Conservation (phyloP, 2,329 filamentous ascomycete species). For the Colletotrichum coccodes region DNA sequence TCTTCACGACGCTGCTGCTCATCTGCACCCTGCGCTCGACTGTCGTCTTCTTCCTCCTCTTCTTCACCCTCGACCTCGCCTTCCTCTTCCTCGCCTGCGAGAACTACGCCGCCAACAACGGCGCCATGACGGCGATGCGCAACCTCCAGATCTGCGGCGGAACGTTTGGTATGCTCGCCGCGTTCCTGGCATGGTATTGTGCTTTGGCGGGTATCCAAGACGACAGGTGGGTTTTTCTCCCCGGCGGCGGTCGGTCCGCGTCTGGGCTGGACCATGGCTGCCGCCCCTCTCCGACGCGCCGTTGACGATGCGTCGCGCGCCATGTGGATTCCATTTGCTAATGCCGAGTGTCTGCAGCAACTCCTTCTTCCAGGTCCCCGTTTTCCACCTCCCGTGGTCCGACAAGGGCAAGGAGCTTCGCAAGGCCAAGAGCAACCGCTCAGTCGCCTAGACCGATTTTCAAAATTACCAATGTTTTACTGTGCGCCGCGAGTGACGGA, state of each 20-base stretch:
- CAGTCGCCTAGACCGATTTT: neutral
- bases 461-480: too few species aligned
- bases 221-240: slow-evolving; percentile 59
- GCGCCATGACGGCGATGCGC: slow-evolving; percentile 53
- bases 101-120: slow-evolving; percentile 67
- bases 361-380: slow-evolving; percentile 90
- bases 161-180: slow-evolving; percentile 81
- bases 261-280: neutral
- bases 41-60: slow-evolving; percentile 80
- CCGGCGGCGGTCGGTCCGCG: neutral
- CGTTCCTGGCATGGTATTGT: slow-evolving; percentile 89
- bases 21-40: slow-evolving; percentile 81
- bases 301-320: neutral
- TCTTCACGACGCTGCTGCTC: slow-evolving; percentile 81
- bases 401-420: slow-evolving; percentile 75
- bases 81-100: slow-evolving; percentile 78
- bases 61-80: slow-evolving; percentile 80
- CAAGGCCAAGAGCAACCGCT: slow-evolving; percentile 58
- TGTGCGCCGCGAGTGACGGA: neutral
- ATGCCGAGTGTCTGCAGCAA: slow-evolving; percentile 64
- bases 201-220: slow-evolving; percentile 86
- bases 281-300: neutral
- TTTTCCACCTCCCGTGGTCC: slow-evolving; percentile 96
- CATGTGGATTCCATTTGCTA: slow-evolving; percentile 19
- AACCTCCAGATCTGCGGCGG: slow-evolving; percentile 77